These are phyloP conservation scores for Zopfia rhizophila DNA, from an alignment of 2,329 filamentous ascomycete genomes.

Conservation along the genomic window DNA sequence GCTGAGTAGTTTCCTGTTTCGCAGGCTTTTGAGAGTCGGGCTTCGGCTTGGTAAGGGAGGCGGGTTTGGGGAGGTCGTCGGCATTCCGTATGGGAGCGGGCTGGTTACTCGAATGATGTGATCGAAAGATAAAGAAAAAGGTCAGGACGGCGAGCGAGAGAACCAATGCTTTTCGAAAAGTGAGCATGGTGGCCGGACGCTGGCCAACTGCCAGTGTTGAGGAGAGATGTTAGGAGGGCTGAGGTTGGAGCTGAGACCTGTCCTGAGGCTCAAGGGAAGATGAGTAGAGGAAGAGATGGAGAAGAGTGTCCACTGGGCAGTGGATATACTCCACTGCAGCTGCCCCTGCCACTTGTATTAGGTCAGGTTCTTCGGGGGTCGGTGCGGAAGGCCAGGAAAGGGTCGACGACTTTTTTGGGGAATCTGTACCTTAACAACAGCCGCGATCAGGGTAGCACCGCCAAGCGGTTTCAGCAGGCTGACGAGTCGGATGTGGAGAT, in stretches of 20 bases:
- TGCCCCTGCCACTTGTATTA: conserved; percentile 9
- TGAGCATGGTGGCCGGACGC: conserved; percentile 70
- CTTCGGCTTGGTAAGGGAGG: conserved; percentile 43
- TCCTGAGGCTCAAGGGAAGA: conserved; percentile 13
- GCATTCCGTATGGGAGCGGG: conserved; percentile 45
- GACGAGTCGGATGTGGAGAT: background rate
- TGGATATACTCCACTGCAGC: conserved; percentile 5
- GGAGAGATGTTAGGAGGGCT: background rate
- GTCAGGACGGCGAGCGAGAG: conserved; percentile 75
- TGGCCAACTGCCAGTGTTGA: conserved; percentile 8
- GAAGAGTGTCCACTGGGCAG: background rate
- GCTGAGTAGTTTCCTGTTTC: conserved; percentile 29
- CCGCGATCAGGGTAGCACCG: conserved; percentile 1
- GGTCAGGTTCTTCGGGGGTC: too few species aligned
- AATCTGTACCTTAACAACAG: conserved; percentile 11
- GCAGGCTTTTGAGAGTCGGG: conserved; percentile 25
- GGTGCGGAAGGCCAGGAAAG: background rate
- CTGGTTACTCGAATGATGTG: conserved; percentile 59
- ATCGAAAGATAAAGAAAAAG: conserved; percentile 75
- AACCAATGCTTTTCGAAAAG: conserved; percentile 79
- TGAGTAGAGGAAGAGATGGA: conserved; percentile 2
- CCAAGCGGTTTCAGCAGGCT: conserved; percentile 17
- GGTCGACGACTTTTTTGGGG: background rate
- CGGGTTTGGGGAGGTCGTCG: conserved; percentile 49
- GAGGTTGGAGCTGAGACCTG: conserved; percentile 15